phyloP scores from a whole-genome alignment of 371 early-diverging fungal genomes.

The Mortierella polycephala region DNA sequence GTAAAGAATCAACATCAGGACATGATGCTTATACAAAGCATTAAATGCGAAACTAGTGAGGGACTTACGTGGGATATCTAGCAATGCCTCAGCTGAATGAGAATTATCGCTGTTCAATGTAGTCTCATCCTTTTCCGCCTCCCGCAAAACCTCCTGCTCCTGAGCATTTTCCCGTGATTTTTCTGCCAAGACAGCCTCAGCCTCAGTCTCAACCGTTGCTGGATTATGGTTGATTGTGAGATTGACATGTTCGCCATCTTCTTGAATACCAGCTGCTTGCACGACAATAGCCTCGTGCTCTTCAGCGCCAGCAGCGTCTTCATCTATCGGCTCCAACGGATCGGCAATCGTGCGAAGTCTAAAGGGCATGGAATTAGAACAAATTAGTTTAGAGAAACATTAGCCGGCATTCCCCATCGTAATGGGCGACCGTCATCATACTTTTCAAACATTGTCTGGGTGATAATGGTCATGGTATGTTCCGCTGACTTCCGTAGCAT shows the following conservation, averaged over 20 bases:
- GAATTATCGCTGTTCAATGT: constrained; percentile 15
- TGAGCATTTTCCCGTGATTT: constrained; percentile 8
- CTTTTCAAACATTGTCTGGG: constrained; percentile 79
- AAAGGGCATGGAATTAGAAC: neutral
- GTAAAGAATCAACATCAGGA: neutral
- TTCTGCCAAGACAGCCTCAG: constrained; percentile 23
- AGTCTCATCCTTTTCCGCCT: constrained; percentile 20
- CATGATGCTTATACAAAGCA: neutral
- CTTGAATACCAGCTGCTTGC: constrained; percentile 31
- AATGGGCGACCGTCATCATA: constrained; percentile 19
- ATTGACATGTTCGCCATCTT: constrained; percentile 28
- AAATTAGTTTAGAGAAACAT: neutral
- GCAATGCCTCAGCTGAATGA: constrained; percentile 5
- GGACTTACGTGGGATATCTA: constrained; percentile 27
- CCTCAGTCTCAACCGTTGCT: constrained; percentile 34
- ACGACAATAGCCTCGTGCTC: constrained; percentile 42
- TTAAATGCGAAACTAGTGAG: too few species aligned
- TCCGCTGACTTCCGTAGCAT: constrained; percentile 84
- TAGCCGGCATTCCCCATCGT: neutral
- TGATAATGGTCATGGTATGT: constrained; percentile 81
- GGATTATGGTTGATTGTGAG: constrained; percentile 38
- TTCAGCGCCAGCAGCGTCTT: constrained; percentile 8
- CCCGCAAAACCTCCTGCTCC: constrained; percentile 5
- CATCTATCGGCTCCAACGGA: constrained; percentile 9
- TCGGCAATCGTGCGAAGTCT: constrained; percentile 38